A percentile compares a stretch with the other conserved stretches of the same genome.
phyloP scores from a whole-genome alignment of 345 rosid species.

The Hibiscus tridactylites region DNA sequence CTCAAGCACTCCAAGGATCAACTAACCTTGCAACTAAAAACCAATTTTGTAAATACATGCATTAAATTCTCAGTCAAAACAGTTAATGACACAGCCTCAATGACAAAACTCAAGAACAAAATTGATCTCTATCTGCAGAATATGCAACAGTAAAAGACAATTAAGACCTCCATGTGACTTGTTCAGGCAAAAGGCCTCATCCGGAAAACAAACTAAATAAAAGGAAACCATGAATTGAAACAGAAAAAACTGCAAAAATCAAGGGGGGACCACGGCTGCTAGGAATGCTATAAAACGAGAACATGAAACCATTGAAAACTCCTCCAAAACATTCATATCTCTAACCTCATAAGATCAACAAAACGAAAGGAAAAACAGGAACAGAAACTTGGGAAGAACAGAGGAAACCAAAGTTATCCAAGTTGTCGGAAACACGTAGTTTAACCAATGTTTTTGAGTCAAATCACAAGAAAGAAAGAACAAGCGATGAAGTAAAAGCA shows the following conservation, averaged over 20 bases:
- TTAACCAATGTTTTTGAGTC: neutral
- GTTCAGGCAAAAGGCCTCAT: neutral
- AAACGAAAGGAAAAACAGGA: neutral
- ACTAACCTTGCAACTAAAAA: neutral
- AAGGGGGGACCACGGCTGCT: neutral
- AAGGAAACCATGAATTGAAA: neutral
- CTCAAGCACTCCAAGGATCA: constrained; percentile 1
- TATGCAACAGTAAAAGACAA: neutral
- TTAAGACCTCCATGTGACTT: neutral
- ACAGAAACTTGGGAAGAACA: neutral
- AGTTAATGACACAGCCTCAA: neutral
- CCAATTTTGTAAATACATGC: neutral
- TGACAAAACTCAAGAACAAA: neutral
- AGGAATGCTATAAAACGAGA: neutral
- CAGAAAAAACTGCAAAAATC: neutral
- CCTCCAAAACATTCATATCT: neutral
- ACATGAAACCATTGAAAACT: neutral
- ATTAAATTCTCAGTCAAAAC: constrained; percentile 3
- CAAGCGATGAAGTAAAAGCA: neutral
- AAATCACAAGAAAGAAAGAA: neutral
- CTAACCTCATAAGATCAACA: neutral
- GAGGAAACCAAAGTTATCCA: neutral
- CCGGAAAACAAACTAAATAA: neutral
- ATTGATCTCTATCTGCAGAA: neutral
- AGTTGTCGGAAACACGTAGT: neutral